Evolutionary conservation across 1,284 basidiomycete species (phyloP), one percentile per base, ranked within the genome.

Genomic region (Cutaneotrichosporon arboriforme): DNA sequence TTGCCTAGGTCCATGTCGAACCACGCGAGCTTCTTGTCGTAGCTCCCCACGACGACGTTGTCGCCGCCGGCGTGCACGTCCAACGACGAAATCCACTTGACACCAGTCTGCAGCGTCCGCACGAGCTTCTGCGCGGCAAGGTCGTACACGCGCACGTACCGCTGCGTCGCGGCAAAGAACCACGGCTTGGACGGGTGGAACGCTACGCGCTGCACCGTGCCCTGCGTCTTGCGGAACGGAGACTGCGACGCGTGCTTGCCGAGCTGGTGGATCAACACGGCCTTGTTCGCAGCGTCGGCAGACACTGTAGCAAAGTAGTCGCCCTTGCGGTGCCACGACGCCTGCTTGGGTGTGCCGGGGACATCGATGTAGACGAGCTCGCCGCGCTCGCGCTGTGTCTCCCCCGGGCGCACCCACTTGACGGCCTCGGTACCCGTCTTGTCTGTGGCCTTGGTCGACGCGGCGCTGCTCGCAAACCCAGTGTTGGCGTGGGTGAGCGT

Each of bases 141-240:
- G 74, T 98, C 93, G 78, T 98, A 99, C 59, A 98, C 74, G 57
- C 93, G 84, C 61, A 99, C 86, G 73, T 97, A 94, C 68, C 93
- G 88, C 76, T 98, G 93, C 4, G 96, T 98, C 82, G 96, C 96
- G 50, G 97, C 94, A 67, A 98, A 97, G 79, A 99, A 93, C 74
- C 92, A 84, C 8, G 96, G 91, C 72, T 91, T 92, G 45, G 80
- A 76, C 3, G 96, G 94, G 75, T 99, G 96, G 84, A 99, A 99
- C 43, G 86, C 81, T 15, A 96, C 90, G 50, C 86, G 79, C 76
- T 99, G 94, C 10, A 97, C 87, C 12, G 83, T 73, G 23, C 96
- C 94, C 72, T 89, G 88, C 62, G 92, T 83, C 73, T 92, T 92
- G 70, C 86, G 88, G 84, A 99, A 98, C 12, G 96, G 96, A 18